A percentile compares a stretch with the other conserved stretches of the same genome.
phyloP scores from a whole-genome alignment of 2,329 filamentous ascomycete species.

The Simplicillium sp. region DNA sequence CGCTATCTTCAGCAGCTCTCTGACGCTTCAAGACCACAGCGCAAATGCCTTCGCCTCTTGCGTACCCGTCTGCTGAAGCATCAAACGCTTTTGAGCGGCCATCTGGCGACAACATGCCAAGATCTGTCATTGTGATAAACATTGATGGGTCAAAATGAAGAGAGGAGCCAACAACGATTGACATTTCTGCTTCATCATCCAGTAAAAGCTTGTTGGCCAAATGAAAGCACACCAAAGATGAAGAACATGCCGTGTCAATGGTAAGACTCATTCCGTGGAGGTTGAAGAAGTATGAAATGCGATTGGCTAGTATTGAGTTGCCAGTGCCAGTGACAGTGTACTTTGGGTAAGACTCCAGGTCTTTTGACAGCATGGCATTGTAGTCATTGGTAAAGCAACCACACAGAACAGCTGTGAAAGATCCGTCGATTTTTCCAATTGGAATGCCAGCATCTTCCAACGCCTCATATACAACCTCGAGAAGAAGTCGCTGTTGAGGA shows the following conservation, averaged over 20 bases:
- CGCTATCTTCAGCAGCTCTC: slow-evolving; percentile 29
- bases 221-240: slow-evolving; percentile 22
- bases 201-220: slow-evolving; percentile 20
- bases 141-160: slow-evolving; percentile 14
- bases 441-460: slow-evolving; percentile 6
- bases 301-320: slow-evolving; percentile 19
- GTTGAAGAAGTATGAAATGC: slow-evolving; percentile 25
- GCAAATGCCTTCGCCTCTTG: slow-evolving; percentile 35
- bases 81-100: slow-evolving; percentile 24
- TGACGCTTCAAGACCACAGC: slow-evolving; percentile 34
- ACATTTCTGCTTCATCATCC: slow-evolving; percentile 16
- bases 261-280: slow-evolving; percentile 25
- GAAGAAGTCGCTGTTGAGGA: background rate
- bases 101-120: slow-evolving; percentile 16
- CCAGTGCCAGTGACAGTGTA: slow-evolving; percentile 21
- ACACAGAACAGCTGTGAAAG: slow-evolving; percentile 17
- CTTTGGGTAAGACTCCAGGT: slow-evolving; percentile 21
- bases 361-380: slow-evolving; percentile 13
- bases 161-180: slow-evolving; percentile 13
- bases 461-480: background rate
- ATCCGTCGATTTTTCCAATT: slow-evolving; percentile 9
- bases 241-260: slow-evolving; percentile 30
- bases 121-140: slow-evolving; percentile 13
- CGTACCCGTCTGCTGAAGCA: slow-evolving; percentile 34
- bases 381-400: slow-evolving; percentile 20